These are phyloP conservation scores for Pseudogymnoascus verrucosus DNA, from an alignment of 2,329 filamentous ascomycete genomes.

Conservation along the genomic window DNA sequence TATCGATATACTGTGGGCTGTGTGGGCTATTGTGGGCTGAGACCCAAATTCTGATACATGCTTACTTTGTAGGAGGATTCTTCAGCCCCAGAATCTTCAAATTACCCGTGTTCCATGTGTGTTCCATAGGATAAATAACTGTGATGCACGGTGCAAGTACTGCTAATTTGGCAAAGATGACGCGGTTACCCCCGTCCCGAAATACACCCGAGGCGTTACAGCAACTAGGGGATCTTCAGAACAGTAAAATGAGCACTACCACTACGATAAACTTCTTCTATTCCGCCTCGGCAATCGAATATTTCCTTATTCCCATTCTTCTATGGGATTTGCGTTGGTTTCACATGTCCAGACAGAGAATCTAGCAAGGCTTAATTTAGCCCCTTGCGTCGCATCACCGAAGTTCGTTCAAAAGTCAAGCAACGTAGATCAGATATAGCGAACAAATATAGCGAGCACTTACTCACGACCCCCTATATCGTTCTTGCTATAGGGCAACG, in stretches of 20 bases:
- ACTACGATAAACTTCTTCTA: neutral
- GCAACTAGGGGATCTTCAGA: neutral
- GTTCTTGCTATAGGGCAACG: neutral
- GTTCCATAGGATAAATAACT: neutral
- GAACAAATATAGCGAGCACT: too few species aligned
- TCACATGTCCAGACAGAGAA: neutral
- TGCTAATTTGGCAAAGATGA: slow-evolving; percentile 1
- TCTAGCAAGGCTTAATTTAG: neutral
- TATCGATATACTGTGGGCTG: neutral
- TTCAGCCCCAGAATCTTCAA: neutral
- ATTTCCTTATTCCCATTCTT: neutral
- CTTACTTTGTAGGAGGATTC: neutral
- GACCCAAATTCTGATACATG: neutral
- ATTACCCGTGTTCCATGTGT: neutral
- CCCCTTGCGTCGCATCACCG: neutral
- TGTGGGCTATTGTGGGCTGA: neutral
- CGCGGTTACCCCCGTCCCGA: neutral
- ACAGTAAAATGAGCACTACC: neutral
- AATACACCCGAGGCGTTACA: neutral
- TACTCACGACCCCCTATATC: neutral
- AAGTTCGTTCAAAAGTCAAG: neutral
- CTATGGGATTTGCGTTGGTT: neutral
- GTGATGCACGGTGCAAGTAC: neutral
- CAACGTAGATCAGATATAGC: neutral
- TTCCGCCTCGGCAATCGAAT: neutral